Percentiles rank a stretch among this genome's conserved stretches.
phyloP scores from a whole-genome alignment of 331 rosid species.

The Quercus phellos region DNA sequence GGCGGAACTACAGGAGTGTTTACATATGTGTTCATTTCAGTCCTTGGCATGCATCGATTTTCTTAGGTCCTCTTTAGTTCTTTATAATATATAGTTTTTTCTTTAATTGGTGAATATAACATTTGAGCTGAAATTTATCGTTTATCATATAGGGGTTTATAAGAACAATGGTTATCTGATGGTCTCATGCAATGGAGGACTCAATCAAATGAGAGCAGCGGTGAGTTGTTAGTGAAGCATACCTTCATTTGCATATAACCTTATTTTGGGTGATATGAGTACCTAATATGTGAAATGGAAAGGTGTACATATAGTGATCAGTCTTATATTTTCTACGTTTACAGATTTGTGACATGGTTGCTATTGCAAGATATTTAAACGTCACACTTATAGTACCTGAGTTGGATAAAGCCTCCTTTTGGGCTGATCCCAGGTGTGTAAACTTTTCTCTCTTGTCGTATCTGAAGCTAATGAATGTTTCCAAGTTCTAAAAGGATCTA shows the following conservation, averaged over 20 bases:
- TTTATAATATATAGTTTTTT: not conserved
- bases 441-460: not conserved
- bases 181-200: slow-evolving; percentile 90
- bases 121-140: slow-evolving; percentile 1
- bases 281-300: not conserved
- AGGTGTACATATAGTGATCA: slow-evolving; percentile 2
- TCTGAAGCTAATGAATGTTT: slow-evolving; percentile 8
- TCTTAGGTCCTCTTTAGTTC: not conserved
- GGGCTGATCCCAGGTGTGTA: slow-evolving; percentile 88
- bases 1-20: not conserved
- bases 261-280: not conserved
- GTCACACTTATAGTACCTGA: slow-evolving; percentile 88
- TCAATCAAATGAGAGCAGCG: slow-evolving; percentile 94
- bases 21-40: not conserved
- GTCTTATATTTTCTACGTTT: not conserved
- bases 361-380: slow-evolving; percentile 74
- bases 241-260: not conserved
- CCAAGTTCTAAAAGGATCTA: slow-evolving; percentile 2
- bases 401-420: slow-evolving; percentile 74
- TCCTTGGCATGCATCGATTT: not conserved
- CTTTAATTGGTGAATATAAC: not conserved
- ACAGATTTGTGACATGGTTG: slow-evolving; percentile 94
- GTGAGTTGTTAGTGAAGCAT: slow-evolving; percentile 41
- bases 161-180: slow-evolving; percentile 80
- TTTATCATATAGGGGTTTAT: slow-evolving; percentile 54